Evolutionary conservation across 495 filamentous ascomycete species (phyloP).

Genomic region (Podospora anserina): DNA sequence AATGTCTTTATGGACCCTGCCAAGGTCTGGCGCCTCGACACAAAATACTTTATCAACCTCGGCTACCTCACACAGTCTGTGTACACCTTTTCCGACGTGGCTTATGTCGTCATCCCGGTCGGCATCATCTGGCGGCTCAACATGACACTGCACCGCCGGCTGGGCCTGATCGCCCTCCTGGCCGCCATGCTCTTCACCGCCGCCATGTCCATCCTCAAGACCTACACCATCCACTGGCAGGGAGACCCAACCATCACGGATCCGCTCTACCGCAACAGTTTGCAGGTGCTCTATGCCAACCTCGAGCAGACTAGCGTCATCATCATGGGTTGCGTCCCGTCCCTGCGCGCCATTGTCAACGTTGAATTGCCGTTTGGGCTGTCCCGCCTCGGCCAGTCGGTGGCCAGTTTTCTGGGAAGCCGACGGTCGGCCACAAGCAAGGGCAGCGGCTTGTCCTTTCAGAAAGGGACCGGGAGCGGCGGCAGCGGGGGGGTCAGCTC

Average conservation of each 20-base stretch:
- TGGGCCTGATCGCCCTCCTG: conserved; percentile 14
- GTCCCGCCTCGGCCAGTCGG: too few relatives aligned
- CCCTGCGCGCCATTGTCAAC: background rate
- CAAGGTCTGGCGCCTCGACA: conserved; percentile 1
- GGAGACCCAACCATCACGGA: background rate
- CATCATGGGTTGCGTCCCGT: background rate
- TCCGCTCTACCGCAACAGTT: background rate
- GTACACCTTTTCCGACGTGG: conserved; percentile 19
- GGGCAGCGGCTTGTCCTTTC: too few relatives aligned
- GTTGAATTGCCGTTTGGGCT: too few relatives aligned
- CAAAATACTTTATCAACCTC: background rate
- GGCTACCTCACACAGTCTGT: background rate
- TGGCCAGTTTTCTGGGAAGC: too few relatives aligned
- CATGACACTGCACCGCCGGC: conserved; percentile 16
- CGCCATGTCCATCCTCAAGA: background rate
- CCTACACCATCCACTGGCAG: background rate
- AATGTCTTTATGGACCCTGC: background rate
- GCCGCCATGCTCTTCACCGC: conserved; percentile 9
- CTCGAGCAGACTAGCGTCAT: background rate
- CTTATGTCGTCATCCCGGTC: conserved; percentile 21
- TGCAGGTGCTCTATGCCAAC: background rate
- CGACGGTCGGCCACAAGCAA: too few relatives aligned
- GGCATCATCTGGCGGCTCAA: conserved; percentile 23
- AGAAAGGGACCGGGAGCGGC: too few relatives aligned
- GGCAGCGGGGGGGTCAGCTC: too few relatives aligned